Percentiles rank a stretch among this genome's conserved stretches.
Conservation (phyloP, 2,329 filamentous ascomycete genomes). For the Dothideomycetidae sp. region DNA sequence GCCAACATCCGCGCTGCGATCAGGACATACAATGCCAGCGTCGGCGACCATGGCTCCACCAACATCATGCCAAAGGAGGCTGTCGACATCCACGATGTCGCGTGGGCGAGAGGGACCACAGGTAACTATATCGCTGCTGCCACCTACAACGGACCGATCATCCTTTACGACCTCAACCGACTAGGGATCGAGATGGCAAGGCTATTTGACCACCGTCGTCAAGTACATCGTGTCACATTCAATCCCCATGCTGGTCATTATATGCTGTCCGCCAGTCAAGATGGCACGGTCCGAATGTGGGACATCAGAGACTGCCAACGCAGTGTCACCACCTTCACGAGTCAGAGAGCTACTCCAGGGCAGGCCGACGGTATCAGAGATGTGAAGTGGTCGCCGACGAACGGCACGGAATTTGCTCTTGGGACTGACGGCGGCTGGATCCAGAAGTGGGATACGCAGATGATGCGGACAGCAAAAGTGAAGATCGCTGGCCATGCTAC, state of each 20-base stretch:
- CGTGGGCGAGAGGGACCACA: constrained; percentile 51
- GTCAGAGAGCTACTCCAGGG: constrained; percentile 40
- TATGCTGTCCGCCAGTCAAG: constrained; percentile 50
- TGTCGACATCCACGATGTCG: constrained; percentile 50
- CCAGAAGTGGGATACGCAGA: constrained; percentile 50
- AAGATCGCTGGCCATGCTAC: constrained; percentile 46
- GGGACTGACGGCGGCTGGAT: constrained; percentile 50
- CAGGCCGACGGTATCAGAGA: constrained; percentile 49
- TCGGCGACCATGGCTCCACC: constrained; percentile 6
- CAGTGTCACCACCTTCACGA: constrained; percentile 38
- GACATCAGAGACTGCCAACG: constrained; percentile 43
- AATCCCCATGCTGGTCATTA: constrained; percentile 47
- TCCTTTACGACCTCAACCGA: constrained; percentile 49
- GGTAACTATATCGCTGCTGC: constrained; percentile 48
- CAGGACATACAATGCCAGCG: constrained; percentile 28
- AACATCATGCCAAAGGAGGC: constrained; percentile 36
- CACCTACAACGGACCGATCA: constrained; percentile 50
- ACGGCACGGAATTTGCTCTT: constrained; percentile 48
- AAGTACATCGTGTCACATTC: constrained; percentile 52
- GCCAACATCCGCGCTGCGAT: constrained; percentile 49
- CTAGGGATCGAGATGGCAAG: constrained; percentile 46
- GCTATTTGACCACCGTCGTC: constrained; percentile 49
- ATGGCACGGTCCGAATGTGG: constrained; percentile 50
- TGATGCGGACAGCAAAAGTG: constrained; percentile 41
- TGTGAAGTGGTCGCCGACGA: constrained; percentile 50